These are phyloP conservation scores for Choricystis sp. DNA, from an alignment of 139 green algal genomes.

Conservation along the genomic window DNA sequence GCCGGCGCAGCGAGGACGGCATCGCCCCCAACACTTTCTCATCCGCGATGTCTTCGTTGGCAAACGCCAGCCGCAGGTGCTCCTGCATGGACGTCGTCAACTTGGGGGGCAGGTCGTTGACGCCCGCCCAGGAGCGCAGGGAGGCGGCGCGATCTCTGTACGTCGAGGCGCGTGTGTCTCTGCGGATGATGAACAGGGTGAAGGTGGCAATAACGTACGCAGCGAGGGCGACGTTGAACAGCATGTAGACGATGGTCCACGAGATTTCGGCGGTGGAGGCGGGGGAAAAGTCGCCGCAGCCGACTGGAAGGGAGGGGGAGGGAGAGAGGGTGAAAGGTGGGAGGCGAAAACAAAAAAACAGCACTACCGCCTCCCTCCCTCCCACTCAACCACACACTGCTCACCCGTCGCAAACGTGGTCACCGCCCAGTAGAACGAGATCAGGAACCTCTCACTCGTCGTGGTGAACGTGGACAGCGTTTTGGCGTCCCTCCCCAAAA, in stretches of 20 bases:
- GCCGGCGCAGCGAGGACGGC: background rate
- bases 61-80: slow-evolving; percentile 45
- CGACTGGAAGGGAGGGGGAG: too few species aligned
- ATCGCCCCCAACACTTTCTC: slow-evolving; percentile 8
- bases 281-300: background rate
- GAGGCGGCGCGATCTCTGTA: slow-evolving; percentile 15
- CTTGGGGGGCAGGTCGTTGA: slow-evolving; percentile 21
- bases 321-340: too few species aligned
- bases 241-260: slow-evolving; percentile 19
- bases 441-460: slow-evolving; percentile 2
- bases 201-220: slow-evolving; percentile 34
- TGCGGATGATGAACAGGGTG: slow-evolving; percentile 30
- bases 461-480: too few species aligned
- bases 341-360: too few species aligned
- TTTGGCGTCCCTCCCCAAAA: too few species aligned
- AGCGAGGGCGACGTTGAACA: slow-evolving; percentile 23
- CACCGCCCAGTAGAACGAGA: slow-evolving; percentile 28
- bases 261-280: slow-evolving; percentile 1
- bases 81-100: slow-evolving; percentile 37
- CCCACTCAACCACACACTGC: too few species aligned
- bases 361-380: too few species aligned
- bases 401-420: slow-evolving; percentile 27
- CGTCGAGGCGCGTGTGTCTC: slow-evolving; percentile 27
- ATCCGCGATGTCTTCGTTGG: slow-evolving; percentile 31
- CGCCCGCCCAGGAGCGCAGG: slow-evolving; percentile 15